A percentile compares a stretch with the other conserved stretches of the same genome.
Conservation (phyloP, 1,139 yeast species). For the Saccharomyces pastorianus region DNA sequence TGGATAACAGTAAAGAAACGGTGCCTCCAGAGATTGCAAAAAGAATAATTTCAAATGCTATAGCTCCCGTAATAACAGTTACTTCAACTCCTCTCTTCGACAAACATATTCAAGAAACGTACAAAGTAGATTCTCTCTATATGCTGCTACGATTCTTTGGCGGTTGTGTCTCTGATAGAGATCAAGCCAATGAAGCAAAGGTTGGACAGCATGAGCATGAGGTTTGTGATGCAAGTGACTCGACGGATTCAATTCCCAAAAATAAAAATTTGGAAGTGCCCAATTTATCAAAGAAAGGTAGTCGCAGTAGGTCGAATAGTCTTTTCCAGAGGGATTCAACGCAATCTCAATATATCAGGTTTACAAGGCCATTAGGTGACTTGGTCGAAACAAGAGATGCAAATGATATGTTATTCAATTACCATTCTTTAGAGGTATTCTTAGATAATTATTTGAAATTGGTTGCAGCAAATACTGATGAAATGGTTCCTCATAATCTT, state of each 20-base stretch:
- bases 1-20: slow-evolving; percentile 21
- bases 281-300: background rate
- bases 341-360: slow-evolving; percentile 36
- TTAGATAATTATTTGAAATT: slow-evolving; percentile 29
- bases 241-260: background rate
- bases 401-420: slow-evolving; percentile 27
- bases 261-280: slow-evolving; percentile 2
- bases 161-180: slow-evolving; percentile 31
- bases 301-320: slow-evolving; percentile 23
- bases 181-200: slow-evolving; percentile 25
- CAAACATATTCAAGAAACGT: slow-evolving; percentile 22
- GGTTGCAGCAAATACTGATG: slow-evolving; percentile 29
- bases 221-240: slow-evolving; percentile 1
- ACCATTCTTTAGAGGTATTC: slow-evolving; percentile 31
- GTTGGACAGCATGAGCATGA: background rate
- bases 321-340: slow-evolving; percentile 28
- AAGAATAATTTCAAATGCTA: slow-evolving; percentile 28
- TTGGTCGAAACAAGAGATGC: slow-evolving; percentile 23
- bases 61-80: slow-evolving; percentile 31
- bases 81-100: slow-evolving; percentile 26
- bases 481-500: slow-evolving; percentile 19
- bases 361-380: slow-evolving; percentile 40
- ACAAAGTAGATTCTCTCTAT: slow-evolving; percentile 26
- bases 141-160: slow-evolving; percentile 29
- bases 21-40: slow-evolving; percentile 30